Base-by-base conservation (phyloP, 2,329 filamentous ascomycete genomes). In the Aspergillus fumigatiaffinis region DNA sequence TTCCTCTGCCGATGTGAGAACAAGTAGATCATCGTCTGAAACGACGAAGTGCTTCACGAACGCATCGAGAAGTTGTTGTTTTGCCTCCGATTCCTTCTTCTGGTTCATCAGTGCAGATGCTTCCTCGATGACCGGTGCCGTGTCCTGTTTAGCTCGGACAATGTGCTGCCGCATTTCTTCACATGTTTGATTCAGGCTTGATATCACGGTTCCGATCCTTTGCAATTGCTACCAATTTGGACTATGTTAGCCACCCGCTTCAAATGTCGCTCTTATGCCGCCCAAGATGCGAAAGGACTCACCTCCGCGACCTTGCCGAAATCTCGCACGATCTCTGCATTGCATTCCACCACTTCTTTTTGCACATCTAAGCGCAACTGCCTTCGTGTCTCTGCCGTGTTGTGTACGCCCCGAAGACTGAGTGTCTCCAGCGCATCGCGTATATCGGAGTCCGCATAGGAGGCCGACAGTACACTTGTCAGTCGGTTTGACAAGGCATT, bases 361-460 rank as follows among this genome's bases (percentile, higher is more conserved):
- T 97, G 92, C 1, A 96, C 82, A 70, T 95, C 87, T 1, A 96
- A 76, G 17, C 92, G 86, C 17, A 97, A 77, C 57, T 90, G 87
- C 5, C 93, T 86, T 52, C 94, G 84, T 2, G 87, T 88, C 63
- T 92, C 89, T 9, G 90, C 82, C 12, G 86, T 90, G 70, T 96
- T 97, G 55, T 82, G 78, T 14, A 92, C 73, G 0, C 82, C 82
- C 38, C 90, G 84, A 51, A 84, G 78, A 74, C 97, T 93, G 21
- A 97, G 78, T 1, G 94, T 85, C 53, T 84, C 80, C 29, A 99
- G 78, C 14, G 92, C 88, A 78, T 96, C 90, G 63, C 91, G 86
- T 65, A 97, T 96, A 64, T 97, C 93, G 4, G 90, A 82, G 74
- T 97, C 94, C 6, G 92, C 89, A 76, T 96, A 97, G 0, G 93